A percentile compares a stretch with the other conserved stretches of the same genome.
These are phyloP conservation scores for Penicillium corylophilum DNA, from an alignment of 2,329 filamentous ascomycete species.

Conservation along the genomic window DNA sequence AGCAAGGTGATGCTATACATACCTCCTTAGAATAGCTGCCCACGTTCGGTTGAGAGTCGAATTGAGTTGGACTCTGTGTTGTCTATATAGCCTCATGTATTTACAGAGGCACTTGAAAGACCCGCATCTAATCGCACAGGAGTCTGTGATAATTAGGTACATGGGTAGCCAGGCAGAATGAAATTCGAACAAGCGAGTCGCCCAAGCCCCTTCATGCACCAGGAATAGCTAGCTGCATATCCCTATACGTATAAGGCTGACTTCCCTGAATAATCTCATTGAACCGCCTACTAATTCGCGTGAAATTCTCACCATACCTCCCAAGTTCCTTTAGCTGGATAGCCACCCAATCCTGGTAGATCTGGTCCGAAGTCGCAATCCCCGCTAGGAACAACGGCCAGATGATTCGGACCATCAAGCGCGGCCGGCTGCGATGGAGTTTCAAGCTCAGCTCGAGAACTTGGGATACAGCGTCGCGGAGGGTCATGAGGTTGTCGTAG, in stretches of 20 bases:
- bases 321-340: slow-evolving; percentile 26
- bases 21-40: too few species aligned
- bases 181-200: too few species aligned
- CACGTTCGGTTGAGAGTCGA: too few species aligned
- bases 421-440: slow-evolving; percentile 23
- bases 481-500: slow-evolving; percentile 11
- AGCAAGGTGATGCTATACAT: too few species aligned
- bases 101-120: too few species aligned
- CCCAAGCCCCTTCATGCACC: not conserved
- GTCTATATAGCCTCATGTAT: too few species aligned
- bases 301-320: slow-evolving; percentile 25
- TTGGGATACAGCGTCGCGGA: slow-evolving; percentile 19
- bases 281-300: slow-evolving; percentile 20
- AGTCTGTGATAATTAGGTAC: too few species aligned
- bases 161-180: too few species aligned
- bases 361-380: slow-evolving; percentile 25
- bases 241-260: slow-evolving; percentile 11
- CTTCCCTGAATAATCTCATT: slow-evolving; percentile 24
- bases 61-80: too few species aligned
- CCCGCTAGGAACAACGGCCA: slow-evolving; percentile 29
- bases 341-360: slow-evolving; percentile 30
- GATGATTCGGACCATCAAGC: slow-evolving; percentile 23
- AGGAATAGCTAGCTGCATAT: not conserved
- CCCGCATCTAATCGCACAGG: too few species aligned
- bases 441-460: slow-evolving; percentile 25